Base-by-base conservation (phyloP, 768 basidiomycete species). In the Leccinum pellstonianum region DNA sequence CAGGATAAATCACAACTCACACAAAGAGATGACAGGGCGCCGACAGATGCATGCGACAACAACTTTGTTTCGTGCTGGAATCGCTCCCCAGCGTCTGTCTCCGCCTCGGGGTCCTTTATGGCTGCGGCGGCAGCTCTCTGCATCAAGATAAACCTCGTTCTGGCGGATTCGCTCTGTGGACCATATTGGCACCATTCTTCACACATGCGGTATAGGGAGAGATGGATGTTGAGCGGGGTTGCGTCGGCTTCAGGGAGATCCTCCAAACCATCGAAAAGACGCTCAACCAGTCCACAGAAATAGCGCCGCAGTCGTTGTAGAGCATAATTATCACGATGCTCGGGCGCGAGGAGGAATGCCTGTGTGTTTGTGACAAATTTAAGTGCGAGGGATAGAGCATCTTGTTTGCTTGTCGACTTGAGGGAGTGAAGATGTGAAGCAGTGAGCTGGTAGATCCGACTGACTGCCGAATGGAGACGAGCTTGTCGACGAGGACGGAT, bases 131-230 rank as follows among this genome's bases (percentile, higher is more conserved):
- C 84, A 15, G 85, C 82, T 62, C 83, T 84, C 67, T 91, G 85
- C 85, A 94, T 93, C 57, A 82, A 67, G 25, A 83, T 80, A 47
- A 88, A 76, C 52, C 90, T 81, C 56, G 86, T 88, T 70, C 86
- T 88, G 41, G 84, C 82, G n/a, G 77, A 74, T 61, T 93, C 91
- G 1, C 85, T 80, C 65, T 91, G 86, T 31, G 85, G 81, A 5
- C 92, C 94, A 50, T 90, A 79, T 67, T 92, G 87, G 72, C 94
- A 96, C 95, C 95, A 97, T 66, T 95, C 93, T 73, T 95, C 93
- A 64, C 93, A 95, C 41, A 93, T 77, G 35, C 88, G 85, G 74
- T 91, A 96, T 33, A 96, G 74, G 3, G 87, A 81, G 7, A 95
- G 80, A 67, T 93, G 86, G 77, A 87, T 87, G 58, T 90, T 83